Evolutionary conservation across 768 basidiomycete species (phyloP).

Genomic region (Naganishia kalamii): DNA sequence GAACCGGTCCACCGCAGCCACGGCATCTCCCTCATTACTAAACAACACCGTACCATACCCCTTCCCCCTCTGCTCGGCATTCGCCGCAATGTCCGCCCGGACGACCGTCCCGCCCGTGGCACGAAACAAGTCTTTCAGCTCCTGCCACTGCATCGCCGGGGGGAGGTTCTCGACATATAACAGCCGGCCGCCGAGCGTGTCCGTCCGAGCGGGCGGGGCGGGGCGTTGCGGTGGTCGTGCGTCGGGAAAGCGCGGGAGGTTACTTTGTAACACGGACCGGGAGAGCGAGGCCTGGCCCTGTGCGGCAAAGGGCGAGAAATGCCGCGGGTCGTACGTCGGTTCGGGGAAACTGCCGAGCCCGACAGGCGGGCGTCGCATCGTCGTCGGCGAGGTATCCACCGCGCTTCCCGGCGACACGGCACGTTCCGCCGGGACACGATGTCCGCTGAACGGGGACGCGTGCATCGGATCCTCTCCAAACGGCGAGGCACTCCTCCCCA

Average conservation of each 20-base stretch:
- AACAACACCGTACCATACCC: constrained; percentile 92
- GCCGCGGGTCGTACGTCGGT: too few relatives aligned
- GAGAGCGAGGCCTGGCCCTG: too few relatives aligned
- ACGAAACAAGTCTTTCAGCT: constrained; percentile 90
- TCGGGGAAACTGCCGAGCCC: not conserved
- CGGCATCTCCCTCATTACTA: constrained; percentile 73
- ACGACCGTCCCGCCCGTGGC: constrained; percentile 74
- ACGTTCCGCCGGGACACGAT: not conserved
- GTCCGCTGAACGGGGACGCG: not conserved
- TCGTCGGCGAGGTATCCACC: not conserved
- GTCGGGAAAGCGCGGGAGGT: not conserved
- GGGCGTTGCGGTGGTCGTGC: not conserved
- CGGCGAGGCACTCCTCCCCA: not conserved
- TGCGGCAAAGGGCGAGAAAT: too few relatives aligned
- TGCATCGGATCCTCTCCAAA: not conserved
- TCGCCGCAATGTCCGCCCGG: constrained; percentile 74
- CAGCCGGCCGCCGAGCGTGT: constrained; percentile 20
- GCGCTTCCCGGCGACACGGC: not conserved
- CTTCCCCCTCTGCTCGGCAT: constrained; percentile 76
- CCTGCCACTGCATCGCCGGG: constrained; percentile 66
- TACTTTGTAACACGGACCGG: constrained; percentile 1
- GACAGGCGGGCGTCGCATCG: not conserved
- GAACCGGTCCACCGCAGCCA: constrained; percentile 76
- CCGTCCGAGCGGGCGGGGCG: constrained; percentile 1
- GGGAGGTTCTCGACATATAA: constrained; percentile 46